Percentiles rank a stretch among this genome's conserved stretches.
Evolutionary conservation across 2,329 filamentous ascomycete genomes (phyloP).

Genomic region (Trichoderma breve): DNA sequence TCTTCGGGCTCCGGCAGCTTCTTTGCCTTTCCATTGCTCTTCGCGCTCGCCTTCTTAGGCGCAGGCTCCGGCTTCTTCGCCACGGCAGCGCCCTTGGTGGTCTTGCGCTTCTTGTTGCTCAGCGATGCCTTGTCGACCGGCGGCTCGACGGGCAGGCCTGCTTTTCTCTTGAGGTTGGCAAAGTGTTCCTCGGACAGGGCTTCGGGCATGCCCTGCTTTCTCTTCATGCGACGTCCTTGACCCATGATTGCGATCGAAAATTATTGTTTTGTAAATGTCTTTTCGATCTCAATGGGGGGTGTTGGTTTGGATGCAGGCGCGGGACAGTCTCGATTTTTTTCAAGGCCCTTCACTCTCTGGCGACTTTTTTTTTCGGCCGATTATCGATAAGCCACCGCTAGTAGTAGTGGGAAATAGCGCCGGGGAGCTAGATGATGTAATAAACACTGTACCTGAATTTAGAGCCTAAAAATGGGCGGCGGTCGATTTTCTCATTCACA

Average conservation of each 20-base stretch:
- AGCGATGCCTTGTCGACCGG: conserved; percentile 45
- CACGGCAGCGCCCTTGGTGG: conserved; percentile 33
- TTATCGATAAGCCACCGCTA: conserved; percentile 21
- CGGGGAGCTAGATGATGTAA: conserved; percentile 11
- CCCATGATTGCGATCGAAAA: conserved; percentile 62
- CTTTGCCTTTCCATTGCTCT: conserved; percentile 26
- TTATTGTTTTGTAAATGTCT: not conserved
- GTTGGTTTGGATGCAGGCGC: not conserved
- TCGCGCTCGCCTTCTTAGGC: conserved; percentile 26
- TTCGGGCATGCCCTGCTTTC: conserved; percentile 87
- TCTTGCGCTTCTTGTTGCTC: conserved; percentile 63
- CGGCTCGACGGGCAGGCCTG: conserved; percentile 62
- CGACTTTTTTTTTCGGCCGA: conserved; percentile 24
- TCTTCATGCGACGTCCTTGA: conserved; percentile 78
- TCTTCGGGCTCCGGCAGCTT: conserved; percentile 34
- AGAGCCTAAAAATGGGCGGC: not conserved
- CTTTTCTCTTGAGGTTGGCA: conserved; percentile 82
- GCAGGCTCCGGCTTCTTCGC: conserved; percentile 34
- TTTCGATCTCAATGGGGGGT: conserved; percentile 4
- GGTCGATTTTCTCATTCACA: not conserved
- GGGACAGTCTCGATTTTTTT: conserved; percentile 1
- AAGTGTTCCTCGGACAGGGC: conserved; percentile 77
- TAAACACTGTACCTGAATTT: not conserved
- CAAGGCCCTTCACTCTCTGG: not conserved
- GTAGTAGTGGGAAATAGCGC: not conserved